Evolutionary conservation across 306 rosid species (phyloP).

Genomic region (Corylus heterophylla): DNA sequence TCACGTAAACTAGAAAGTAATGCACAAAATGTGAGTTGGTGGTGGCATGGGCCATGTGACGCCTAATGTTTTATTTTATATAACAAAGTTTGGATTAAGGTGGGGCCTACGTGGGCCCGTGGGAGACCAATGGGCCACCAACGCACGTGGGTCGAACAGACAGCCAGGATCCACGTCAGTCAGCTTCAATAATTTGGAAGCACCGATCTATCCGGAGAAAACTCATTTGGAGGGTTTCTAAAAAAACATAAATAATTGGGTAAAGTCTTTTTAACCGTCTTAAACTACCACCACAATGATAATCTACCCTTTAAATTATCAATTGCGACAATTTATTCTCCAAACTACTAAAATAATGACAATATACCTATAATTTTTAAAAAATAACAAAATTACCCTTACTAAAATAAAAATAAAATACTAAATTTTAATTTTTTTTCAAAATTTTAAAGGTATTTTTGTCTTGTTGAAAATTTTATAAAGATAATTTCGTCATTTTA

Average conservation of each 20-base stretch:
- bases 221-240: neutral
- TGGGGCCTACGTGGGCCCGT: slow-evolving; percentile 29
- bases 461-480: too few relatives aligned
- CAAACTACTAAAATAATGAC: too few relatives aligned
- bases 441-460: too few relatives aligned
- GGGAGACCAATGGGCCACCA: slow-evolving; percentile 41
- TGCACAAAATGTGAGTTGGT: neutral
- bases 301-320: too few relatives aligned
- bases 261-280: too few relatives aligned
- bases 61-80: slow-evolving; percentile 6
- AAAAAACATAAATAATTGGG: neutral
- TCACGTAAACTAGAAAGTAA: neutral
- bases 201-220: slow-evolving; percentile 39
- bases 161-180: slow-evolving; percentile 87
- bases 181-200: slow-evolving; percentile 39
- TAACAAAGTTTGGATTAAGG: slow-evolving; percentile 9
- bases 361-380: too few relatives aligned
- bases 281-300: too few relatives aligned
- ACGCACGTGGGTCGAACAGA: slow-evolving; percentile 43
- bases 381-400: too few relatives aligned
- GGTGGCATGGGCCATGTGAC: slow-evolving; percentile 13
- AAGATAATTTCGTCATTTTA: too few relatives aligned
- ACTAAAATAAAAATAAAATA: neutral
- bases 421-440: too few relatives aligned
- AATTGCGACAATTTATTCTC: too few relatives aligned